phyloP scores from a whole-genome alignment of 495 filamentous ascomycete species.

The Penicillium chermesinum region DNA sequence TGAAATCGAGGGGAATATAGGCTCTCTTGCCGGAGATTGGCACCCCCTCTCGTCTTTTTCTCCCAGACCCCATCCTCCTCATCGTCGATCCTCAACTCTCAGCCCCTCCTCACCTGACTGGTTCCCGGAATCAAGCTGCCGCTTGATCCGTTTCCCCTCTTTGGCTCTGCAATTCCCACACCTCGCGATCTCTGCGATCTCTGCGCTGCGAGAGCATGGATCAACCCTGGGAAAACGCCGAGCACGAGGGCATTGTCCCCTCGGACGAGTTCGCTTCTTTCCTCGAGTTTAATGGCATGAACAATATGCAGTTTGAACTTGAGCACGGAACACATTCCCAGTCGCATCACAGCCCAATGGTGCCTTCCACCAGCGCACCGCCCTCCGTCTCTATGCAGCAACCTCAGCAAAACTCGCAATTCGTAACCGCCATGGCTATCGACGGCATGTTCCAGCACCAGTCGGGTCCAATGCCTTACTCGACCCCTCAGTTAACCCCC shows the following conservation, averaged over 20 bases:
- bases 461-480: conserved; percentile 24
- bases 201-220: conserved; percentile 18
- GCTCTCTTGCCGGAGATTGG: too few relatives aligned
- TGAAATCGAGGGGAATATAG: too few relatives aligned
- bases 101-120: neutral
- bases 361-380: conserved; percentile 27
- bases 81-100: neutral
- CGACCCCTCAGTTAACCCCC: conserved; percentile 30
- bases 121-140: neutral
- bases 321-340: conserved; percentile 38
- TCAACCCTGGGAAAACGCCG: neutral
- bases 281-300: conserved; percentile 39
- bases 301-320: conserved; percentile 43
- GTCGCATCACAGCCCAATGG: conserved; percentile 24
- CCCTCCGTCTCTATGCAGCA: conserved; percentile 26
- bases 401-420: too few relatives aligned
- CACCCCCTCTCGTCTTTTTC: too few relatives aligned
- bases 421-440: conserved; percentile 20
- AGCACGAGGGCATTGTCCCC: neutral
- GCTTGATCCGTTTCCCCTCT: neutral
- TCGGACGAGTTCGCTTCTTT: conserved; percentile 53
- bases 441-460: conserved; percentile 28
- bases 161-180: conserved; percentile 8
- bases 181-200: neutral
- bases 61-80: too few relatives aligned